phyloP scores from a whole-genome alignment of 306 rosid species.

The Trifolium dubium region DNA sequence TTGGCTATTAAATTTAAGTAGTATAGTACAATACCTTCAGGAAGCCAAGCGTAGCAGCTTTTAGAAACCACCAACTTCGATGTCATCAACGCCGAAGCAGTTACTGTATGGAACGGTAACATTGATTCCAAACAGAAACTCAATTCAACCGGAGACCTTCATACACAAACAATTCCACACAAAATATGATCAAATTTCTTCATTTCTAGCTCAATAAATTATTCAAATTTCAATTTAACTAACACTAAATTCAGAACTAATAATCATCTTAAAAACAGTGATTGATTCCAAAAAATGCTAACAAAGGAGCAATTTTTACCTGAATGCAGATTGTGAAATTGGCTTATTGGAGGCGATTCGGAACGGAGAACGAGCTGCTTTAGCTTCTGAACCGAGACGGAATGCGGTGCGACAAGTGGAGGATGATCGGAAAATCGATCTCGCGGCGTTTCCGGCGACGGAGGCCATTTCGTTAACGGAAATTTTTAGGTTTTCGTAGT shows the following conservation, averaged over 20 bases:
- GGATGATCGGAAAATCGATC: constrained; percentile 75
- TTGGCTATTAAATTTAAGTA: background rate
- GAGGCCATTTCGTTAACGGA: constrained; percentile 66
- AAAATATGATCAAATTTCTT: background rate
- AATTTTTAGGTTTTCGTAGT: constrained; percentile 2
- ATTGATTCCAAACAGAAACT: constrained; percentile 81
- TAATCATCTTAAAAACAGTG: background rate
- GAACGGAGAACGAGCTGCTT: constrained; percentile 61
- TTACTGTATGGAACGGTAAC: constrained; percentile 84
- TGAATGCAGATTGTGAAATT: constrained; percentile 52
- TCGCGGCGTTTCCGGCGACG: constrained; percentile 54
- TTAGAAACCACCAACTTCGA: constrained; percentile 76
- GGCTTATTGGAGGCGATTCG: constrained; percentile 56
- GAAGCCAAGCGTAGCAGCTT: constrained; percentile 69
- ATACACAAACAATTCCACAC: constrained; percentile 31
- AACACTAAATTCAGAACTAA: background rate
- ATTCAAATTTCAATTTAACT: background rate
- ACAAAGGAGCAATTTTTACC: constrained; percentile 47
- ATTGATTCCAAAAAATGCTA: background rate
- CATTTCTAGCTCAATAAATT: background rate
- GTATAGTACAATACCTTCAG: constrained; percentile 64
- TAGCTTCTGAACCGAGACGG: constrained; percentile 63
- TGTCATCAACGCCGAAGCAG: constrained; percentile 83
- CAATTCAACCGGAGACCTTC: constrained; percentile 68
- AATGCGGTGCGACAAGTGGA: constrained; percentile 51